Percentiles rank a stretch among this genome's conserved stretches.
Evolutionary conservation across 306 rosid genomes (phyloP).

Genomic region (Fagus crenata): DNA sequence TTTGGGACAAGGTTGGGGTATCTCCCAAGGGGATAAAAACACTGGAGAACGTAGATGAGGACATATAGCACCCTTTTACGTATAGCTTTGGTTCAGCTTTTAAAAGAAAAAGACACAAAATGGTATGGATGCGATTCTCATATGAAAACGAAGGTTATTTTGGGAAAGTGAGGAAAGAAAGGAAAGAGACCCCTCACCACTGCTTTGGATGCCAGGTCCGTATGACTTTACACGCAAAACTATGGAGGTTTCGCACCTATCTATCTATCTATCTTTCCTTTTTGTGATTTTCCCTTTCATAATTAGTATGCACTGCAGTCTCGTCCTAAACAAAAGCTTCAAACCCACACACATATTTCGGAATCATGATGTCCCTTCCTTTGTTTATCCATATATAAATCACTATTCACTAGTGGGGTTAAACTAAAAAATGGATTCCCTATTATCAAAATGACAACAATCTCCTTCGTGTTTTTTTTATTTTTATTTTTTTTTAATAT

Average conservation of each 20-base stretch:
- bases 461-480: background rate
- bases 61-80: background rate
- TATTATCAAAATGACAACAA: background rate
- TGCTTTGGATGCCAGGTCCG: conserved; percentile 58
- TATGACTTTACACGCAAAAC: conserved; percentile 75
- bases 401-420: background rate
- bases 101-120: conserved; percentile 10
- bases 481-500: no score
- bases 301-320: conserved; percentile 37
- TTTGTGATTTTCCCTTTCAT: conserved; percentile 38
- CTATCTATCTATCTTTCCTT: background rate
- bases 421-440: background rate
- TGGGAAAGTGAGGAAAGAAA: conserved; percentile 27
- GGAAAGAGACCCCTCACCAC: conserved; percentile 44
- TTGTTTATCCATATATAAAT: background rate
- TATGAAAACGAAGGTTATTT: conserved; percentile 43
- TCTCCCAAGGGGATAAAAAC: conserved; percentile 6
- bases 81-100: conserved; percentile 23
- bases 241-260: conserved; percentile 23
- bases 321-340: conserved; percentile 43
- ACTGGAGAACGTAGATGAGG: background rate
- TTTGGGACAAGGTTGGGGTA: background rate
- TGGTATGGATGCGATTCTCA: background rate
- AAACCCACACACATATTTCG: conserved; percentile 25
- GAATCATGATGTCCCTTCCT: conserved; percentile 48